Percentiles rank a stretch among this genome's conserved stretches.
phyloP scores from a whole-genome alignment of 2,329 filamentous ascomycete genomes.

The Dactylonectria estremocensis region DNA sequence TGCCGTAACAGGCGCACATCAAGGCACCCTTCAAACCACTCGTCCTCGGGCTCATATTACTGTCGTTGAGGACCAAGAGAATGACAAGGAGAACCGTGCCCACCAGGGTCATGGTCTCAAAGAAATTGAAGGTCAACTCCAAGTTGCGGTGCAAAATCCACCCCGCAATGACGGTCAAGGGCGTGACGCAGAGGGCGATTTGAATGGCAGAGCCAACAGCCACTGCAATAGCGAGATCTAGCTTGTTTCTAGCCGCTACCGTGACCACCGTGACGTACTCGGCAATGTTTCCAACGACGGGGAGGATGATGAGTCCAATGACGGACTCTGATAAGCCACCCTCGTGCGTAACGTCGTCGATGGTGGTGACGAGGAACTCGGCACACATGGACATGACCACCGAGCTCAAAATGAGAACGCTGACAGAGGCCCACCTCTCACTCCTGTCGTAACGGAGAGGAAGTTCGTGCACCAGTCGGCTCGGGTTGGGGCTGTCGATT shows the following conservation, averaged over 20 bases:
- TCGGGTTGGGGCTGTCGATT: constrained; percentile 31
- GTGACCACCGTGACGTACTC: constrained; percentile 75
- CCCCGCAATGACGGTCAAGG: constrained; percentile 71
- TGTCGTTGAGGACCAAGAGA: constrained; percentile 81
- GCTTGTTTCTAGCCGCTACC: constrained; percentile 72
- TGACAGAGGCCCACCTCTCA: constrained; percentile 58
- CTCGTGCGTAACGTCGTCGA: constrained; percentile 67
- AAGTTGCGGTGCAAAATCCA: constrained; percentile 71
- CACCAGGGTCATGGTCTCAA: constrained; percentile 82
- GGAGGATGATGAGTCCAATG: constrained; percentile 74
- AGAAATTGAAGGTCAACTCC: constrained; percentile 80
- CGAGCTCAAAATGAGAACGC: constrained; percentile 68
- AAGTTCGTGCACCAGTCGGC: constrained; percentile 2
- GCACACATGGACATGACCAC: constrained; percentile 72
- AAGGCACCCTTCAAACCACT: constrained; percentile 68
- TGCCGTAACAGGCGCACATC: constrained; percentile 68
- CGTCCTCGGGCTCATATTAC: constrained; percentile 75
- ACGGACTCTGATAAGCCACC: constrained; percentile 69
- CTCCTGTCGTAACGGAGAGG: constrained; percentile 21
- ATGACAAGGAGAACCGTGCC: constrained; percentile 81
- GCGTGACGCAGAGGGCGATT: constrained; percentile 74
- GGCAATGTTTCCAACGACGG: constrained; percentile 74
- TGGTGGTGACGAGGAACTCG: constrained; percentile 73
- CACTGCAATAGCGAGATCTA: constrained; percentile 74
- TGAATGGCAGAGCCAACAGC: constrained; percentile 74